Conservation (phyloP, 768 basidiomycete species). For the Sporobolomyces pararoseus region DNA sequence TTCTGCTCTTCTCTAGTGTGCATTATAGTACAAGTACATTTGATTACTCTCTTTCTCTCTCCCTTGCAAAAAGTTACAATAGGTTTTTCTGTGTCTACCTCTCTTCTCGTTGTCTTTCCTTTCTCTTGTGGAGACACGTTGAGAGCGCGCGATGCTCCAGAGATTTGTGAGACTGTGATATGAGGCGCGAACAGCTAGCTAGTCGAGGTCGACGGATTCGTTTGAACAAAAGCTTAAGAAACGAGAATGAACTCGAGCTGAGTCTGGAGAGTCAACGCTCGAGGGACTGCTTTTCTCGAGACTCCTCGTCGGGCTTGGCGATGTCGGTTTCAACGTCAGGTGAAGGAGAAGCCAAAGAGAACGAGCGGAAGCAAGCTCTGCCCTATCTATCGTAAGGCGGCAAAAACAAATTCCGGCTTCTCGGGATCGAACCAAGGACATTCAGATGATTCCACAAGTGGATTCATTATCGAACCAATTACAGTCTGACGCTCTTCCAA, state of each 20-base stretch:
- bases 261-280: too few species aligned
- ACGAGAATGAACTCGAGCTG: too few species aligned
- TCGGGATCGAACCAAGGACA: conserved; percentile 31
- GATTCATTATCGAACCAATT: conserved; percentile 7
- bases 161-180: too few species aligned
- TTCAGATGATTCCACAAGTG: conserved; percentile 17
- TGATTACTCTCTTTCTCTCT: neutral
- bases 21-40: neutral
- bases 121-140: neutral
- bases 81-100: neutral
- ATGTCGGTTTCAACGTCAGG: too few species aligned
- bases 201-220: too few species aligned
- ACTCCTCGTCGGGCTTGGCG: too few species aligned
- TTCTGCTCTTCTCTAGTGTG: neutral
- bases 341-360: too few species aligned
- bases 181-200: too few species aligned
- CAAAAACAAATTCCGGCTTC: conserved; percentile 13
- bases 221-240: too few species aligned
- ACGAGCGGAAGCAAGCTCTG: neutral
- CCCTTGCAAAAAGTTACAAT: conserved; percentile 15
- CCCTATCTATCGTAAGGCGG: too few species aligned
- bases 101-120: neutral
- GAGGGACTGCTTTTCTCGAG: too few species aligned
- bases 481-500: conserved; percentile 36
- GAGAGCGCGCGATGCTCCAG: neutral